Conservation (phyloP, 768 basidiomycete species). For the Xerocomus spinulosus region DNA sequence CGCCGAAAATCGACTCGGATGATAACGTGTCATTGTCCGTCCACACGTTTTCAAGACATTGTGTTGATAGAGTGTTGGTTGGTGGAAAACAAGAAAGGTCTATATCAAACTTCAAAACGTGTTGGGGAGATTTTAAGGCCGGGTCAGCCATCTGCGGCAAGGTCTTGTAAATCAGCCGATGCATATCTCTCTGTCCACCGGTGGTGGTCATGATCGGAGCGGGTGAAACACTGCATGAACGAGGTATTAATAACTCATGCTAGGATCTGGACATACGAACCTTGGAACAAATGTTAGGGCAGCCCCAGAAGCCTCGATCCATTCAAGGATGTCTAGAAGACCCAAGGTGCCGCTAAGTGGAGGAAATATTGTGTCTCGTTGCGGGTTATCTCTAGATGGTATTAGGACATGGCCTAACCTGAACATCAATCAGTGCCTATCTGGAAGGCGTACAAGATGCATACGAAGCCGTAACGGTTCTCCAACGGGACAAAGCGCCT, state of each 20-base stretch:
- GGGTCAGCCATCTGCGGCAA: constrained; percentile 17
- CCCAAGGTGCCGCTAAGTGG: constrained; percentile 42
- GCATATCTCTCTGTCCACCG: constrained; percentile 34
- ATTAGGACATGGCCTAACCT: constrained; percentile 65
- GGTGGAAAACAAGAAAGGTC: constrained; percentile 15
- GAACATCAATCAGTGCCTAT: constrained; percentile 5
- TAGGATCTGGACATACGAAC: constrained; percentile 27
- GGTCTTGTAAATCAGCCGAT: constrained; percentile 47
- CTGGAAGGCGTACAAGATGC: neutral
- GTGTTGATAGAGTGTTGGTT: neutral
- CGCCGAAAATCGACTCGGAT: neutral
- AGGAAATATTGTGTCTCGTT: constrained; percentile 39
- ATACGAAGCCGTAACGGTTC: constrained; percentile 40
- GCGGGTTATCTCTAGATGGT: constrained; percentile 31
- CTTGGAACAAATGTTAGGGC: constrained; percentile 48
- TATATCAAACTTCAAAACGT: constrained; percentile 40
- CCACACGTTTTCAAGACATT: neutral
- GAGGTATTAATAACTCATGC: neutral
- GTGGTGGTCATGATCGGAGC: constrained; percentile 30
- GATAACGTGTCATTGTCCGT: neutral
- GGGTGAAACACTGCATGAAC: constrained; percentile 36
- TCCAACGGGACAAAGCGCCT: constrained; percentile 3
- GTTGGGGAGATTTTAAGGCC: constrained; percentile 5
- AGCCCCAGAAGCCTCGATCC: constrained; percentile 36
- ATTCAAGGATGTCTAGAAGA: constrained; percentile 41